phyloP scores from a whole-genome alignment of 2,329 filamentous ascomycete species.

The Aspergillus sp. region DNA sequence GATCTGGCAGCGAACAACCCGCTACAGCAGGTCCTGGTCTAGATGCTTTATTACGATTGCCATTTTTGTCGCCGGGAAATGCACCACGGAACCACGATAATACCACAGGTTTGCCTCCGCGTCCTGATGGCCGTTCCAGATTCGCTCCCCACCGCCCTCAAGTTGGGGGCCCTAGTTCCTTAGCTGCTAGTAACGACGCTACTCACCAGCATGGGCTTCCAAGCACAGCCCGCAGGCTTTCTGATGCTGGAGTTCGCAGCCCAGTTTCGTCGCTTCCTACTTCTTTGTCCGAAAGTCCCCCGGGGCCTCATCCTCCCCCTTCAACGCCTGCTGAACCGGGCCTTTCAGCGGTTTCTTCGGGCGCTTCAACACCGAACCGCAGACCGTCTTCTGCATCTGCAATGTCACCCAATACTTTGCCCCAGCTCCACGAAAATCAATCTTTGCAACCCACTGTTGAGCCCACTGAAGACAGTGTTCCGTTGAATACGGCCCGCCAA shows the following conservation, averaged over 20 bases:
- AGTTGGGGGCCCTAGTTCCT: constrained; percentile 48
- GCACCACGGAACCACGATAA: constrained; percentile 37
- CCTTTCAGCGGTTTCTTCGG: constrained; percentile 51
- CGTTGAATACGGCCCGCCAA: constrained; percentile 43
- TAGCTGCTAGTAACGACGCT: constrained; percentile 48
- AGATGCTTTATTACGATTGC: constrained; percentile 43
- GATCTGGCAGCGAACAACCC: constrained; percentile 40
- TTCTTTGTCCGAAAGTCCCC: constrained; percentile 50
- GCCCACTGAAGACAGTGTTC: constrained; percentile 38
- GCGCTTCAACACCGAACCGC: constrained; percentile 45
- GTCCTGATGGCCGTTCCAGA: constrained; percentile 51
- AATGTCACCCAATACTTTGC: constrained; percentile 30
- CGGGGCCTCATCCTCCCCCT: constrained; percentile 57
- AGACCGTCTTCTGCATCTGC: constrained; percentile 46
- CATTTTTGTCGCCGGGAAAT: constrained; percentile 39
- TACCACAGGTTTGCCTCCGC: constrained; percentile 48
- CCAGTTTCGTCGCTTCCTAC: constrained; percentile 35
- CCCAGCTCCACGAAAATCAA: constrained; percentile 35
- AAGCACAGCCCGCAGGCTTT: constrained; percentile 24
- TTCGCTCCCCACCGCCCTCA: constrained; percentile 51
- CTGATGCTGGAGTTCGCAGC: constrained; percentile 24
- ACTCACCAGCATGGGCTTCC: constrained; percentile 48
- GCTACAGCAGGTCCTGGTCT: constrained; percentile 37
- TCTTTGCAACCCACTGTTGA: constrained; percentile 31
- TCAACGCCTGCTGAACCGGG: constrained; percentile 59